Evolutionary conservation across 1,284 basidiomycete species (phyloP), one percentile per base, ranked within the genome.

Genomic region (Sporisorium graminicola): DNA sequence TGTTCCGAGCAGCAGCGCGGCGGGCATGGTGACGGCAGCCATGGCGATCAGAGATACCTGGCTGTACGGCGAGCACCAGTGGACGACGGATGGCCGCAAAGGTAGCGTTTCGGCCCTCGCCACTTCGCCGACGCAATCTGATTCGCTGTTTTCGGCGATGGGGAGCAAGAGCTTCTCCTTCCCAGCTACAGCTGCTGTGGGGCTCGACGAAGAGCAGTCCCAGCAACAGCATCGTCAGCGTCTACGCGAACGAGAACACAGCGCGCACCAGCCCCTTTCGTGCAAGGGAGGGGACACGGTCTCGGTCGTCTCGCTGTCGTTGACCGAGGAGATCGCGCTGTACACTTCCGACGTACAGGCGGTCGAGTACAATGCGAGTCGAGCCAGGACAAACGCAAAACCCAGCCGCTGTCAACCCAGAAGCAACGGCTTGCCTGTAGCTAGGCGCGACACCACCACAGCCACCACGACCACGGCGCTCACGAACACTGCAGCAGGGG

Each of bases 261-360:
- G n/a, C 29, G 29, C 29, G 29, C 29, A 31, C 5, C 29, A 31
- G n/a, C n/a, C n/a, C 29, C 5, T 10, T 31, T 31, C 29, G 29
- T 10, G 10, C 29, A 31, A 5, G 20, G 10, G 49, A 26, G 14
- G 22, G 20, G 27, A 71, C 65, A 24, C 54, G 4, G 31, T 18
- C 0, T 61, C 57, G 6, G 66, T 69, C 1, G 65, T 74, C 5
- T 62, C 58, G n/a, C 14, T 74, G 12, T 55, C 54, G 16, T 44
- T 74, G 53, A 74, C 72, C 2, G 72, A 74, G 29, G 72, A 74
- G 47, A 74, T 74, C 9, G 72, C 72, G 22, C 37, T 74, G 57
- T 74, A 74, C 18, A 67, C 65, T 14, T 31, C 44, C 3, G 72
- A 74, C 27, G 63, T 58, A 13, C n/a, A 56, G 9, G 43, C 60